Base-by-base conservation (phyloP, 2,329 filamentous ascomycete species). In the Periglandula ipomoeae region DNA sequence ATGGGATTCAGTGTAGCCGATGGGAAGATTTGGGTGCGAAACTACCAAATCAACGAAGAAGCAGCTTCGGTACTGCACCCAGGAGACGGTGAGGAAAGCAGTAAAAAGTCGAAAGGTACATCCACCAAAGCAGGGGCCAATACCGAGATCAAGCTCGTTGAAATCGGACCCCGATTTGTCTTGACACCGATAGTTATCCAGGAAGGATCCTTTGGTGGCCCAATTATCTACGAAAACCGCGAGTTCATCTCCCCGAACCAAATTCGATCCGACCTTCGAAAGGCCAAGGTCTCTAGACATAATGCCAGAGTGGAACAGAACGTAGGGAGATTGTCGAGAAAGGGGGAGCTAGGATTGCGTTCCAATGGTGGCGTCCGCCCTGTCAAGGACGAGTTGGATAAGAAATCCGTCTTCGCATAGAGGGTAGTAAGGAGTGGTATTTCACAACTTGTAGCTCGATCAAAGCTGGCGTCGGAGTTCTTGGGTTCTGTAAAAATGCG, bases 191-290 rank as follows among this genome's bases (percentile, higher is more conserved):
- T 96, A 56, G 83, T 97, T 50, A 95, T 97, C 56, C 82, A 95
- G 58, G 93, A 98, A 65, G 89, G 89, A 39, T 90, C 87, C 52
- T 97, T 98, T 59, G 91, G 91, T 47, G 93, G 93, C 0, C 91
- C 93, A 3, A 89, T 97, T 55, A 94, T 98, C 62, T 98, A 95
- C 70, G 89, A 97, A 74, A 97, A 97, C 73, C 93, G 89, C 75
- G 85, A 95, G 66, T 98, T 95, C 60, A 87, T 98, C 47, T 93
- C 86, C 57, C 93, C 93, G 9, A 98, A 98, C 78, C 88, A 96
- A 70, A 81, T 97, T 55, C 78, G 93, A 56, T 76, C 88, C 37
- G 93, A 97, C 55, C 67, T 95, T 57, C 76, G 88, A 58, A 74
- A 81, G 67, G 74, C 78, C 57, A 89, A 88, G 73, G 88, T 90